Evolutionary conservation across 257 asterid species (phyloP), one percentile per base, ranked within the genome.

Genomic region (Lycium ferocissimum): DNA sequence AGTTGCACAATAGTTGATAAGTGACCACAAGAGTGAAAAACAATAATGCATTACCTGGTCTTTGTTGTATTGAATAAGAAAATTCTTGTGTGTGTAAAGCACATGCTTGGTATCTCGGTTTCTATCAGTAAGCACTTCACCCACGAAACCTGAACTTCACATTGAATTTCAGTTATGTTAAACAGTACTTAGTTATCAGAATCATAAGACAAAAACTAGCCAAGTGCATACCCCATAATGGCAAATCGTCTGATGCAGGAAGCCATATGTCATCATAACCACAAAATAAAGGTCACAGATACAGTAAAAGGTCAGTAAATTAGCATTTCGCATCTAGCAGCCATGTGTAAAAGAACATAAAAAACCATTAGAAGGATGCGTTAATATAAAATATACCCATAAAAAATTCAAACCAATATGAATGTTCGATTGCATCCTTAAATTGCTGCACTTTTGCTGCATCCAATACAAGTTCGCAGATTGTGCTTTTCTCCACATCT

Each of bases 341-440:
- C 53, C 75, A 33, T 67, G 63, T 67, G 47, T 63, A 83, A 40
- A 70, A 78, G 61, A 80, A 17, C 71, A 14, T 17, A 43, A 66
- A 76, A 18, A 69, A 18, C 20, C 18, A 40, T 13, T 26, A 3
- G 15, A 82, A 79, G 69, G 59, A 53, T 37, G n/a, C 47, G 79
- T 53, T 63, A 76, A 54, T 81, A 54, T 80, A 67, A 78, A 81
- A 45, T 92, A 61, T 89, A 93, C 97, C 97, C 94, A 94, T 89
- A 84, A 94, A 92, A 79, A 93, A 92, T 49, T 94, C 98, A 85
- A 92, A 90, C 93, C 92, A 92, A 89, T 92, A 94, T 3, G 91
- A 91, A 88, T 88, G 87, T 59, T 91, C 93, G 63, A 93, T 90
- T 53, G 98, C 98, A 85, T 92, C 91, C 91, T 90, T 90, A 83